These are phyloP conservation scores for Persicaria maculosa DNA, from an alignment of 148 eudicot species.

Conservation along the genomic window DNA sequence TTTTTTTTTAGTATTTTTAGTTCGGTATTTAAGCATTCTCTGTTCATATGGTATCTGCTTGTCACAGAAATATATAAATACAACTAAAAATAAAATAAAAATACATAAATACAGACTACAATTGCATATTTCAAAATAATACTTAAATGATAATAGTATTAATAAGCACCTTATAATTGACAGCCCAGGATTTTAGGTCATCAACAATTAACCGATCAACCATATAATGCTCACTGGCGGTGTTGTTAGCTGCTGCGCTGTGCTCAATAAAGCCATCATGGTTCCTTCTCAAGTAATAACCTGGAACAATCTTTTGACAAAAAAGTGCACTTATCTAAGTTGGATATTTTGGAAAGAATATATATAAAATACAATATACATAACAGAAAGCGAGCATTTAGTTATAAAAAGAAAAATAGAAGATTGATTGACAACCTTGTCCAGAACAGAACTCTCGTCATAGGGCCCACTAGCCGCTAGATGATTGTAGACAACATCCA, in stretches of 20 bases:
- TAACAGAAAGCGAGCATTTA: background rate
- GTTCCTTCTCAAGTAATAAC: conserved; percentile 81
- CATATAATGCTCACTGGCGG: conserved; percentile 98
- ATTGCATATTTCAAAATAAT: background rate
- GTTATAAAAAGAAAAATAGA: background rate
- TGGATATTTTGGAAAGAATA: background rate
- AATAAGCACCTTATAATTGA: conserved; percentile 68
- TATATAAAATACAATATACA: too few species aligned
- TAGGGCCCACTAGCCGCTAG: conserved; percentile 80
- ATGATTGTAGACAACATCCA: conserved; percentile 98
- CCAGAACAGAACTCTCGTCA: conserved; percentile 72
- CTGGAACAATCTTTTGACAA: conserved; percentile 82
- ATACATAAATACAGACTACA: background rate
- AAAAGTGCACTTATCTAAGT: conserved; percentile 7
- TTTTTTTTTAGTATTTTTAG: background rate
- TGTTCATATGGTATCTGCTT: background rate
- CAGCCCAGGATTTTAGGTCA: conserved; percentile 78
- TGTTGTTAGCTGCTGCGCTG: conserved; percentile 77
- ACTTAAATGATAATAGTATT: background rate
- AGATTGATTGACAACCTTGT: conserved; percentile 53
- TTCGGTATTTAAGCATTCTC: background rate
- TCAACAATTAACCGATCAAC: conserved; percentile 86
- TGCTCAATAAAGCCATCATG: conserved; percentile 64
- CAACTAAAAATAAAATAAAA: background rate
- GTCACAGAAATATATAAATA: too few species aligned